phyloP scores from a whole-genome alignment of 2,329 filamentous ascomycete genomes.

The Microcyclosporella mali region DNA sequence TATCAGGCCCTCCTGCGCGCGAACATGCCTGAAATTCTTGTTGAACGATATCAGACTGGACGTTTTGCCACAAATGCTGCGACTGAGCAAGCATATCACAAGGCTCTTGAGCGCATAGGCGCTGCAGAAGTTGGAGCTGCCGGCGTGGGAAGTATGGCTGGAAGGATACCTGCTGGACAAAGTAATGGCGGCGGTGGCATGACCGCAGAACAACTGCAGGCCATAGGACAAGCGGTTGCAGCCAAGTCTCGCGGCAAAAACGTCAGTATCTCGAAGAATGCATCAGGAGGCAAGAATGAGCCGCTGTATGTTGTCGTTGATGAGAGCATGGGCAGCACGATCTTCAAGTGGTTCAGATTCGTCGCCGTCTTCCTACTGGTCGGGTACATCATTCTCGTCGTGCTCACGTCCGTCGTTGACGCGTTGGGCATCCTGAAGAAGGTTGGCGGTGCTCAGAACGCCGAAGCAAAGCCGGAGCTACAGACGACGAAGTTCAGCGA shows the following conservation, averaged over 20 bases:
- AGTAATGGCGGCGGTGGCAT: conserved; percentile 42
- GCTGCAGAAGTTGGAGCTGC: conserved; percentile 36
- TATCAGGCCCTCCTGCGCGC: conserved; percentile 86
- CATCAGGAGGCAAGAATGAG: conserved; percentile 61
- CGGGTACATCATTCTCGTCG: conserved; percentile 51
- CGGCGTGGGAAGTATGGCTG: conserved; percentile 15
- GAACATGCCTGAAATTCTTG: conserved; percentile 86
- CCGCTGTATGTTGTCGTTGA: conserved; percentile 96
- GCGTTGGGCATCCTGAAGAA: conserved; percentile 73
- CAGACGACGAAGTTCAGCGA: conserved; percentile 88
- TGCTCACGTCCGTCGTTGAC: conserved; percentile 78
- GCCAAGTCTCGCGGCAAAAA: conserved; percentile 64
- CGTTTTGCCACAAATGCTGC: conserved; percentile 74
- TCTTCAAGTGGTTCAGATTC: conserved; percentile 93
- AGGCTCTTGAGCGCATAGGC: conserved; percentile 61
- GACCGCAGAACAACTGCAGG: conserved; percentile 61
- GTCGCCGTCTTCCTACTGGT: conserved; percentile 69
- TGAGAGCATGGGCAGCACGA: conserved; percentile 68
- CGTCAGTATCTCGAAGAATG: conserved; percentile 53
- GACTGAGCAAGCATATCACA: conserved; percentile 72
- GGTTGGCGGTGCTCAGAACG: conserved; percentile 62
- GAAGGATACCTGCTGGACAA: conserved; percentile 31
- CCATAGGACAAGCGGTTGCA: conserved; percentile 74
- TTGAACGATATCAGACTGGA: conserved; percentile 82
- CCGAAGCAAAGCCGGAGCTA: conserved; percentile 85